Evolutionary conservation across 73 alveolate genomes (phyloP).

Genomic region (Paramecium primaurelia): DNA sequence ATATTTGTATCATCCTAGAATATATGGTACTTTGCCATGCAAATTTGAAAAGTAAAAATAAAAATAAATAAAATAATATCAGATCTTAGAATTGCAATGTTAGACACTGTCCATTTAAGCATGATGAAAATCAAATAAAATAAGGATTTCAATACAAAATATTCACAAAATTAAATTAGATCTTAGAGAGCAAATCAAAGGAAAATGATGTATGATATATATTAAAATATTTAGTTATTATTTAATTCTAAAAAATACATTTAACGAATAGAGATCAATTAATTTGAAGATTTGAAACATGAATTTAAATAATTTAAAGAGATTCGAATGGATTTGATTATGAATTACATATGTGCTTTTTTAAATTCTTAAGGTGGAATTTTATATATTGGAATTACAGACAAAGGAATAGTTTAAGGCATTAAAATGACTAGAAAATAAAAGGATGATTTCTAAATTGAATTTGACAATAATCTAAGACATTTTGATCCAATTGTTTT

Average conservation of each 20-base stretch:
- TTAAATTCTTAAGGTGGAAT: conserved; percentile 61
- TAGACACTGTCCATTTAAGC: not conserved
- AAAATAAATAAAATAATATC: not conserved
- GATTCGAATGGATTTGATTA: conserved; percentile 32
- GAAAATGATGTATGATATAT: conserved; percentile 11
- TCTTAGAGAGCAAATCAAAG: conserved; percentile 34
- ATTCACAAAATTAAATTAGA: not conserved
- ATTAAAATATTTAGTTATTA: not conserved
- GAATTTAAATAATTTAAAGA: conserved; percentile 49
- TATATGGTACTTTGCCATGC: conserved; percentile 49
- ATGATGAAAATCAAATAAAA: not conserved
- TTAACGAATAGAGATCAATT: conserved; percentile 43
- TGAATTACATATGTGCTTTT: conserved; percentile 57
- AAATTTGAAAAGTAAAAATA: not conserved
- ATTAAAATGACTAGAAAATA: conserved; percentile 33
- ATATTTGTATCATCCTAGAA: conserved; percentile 56
- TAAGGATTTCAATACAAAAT: not conserved
- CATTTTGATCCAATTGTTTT: conserved; percentile 50
- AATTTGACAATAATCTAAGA: not conserved
- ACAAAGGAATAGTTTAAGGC: conserved; percentile 51
- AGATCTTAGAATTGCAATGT: conserved; percentile 27
- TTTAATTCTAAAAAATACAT: conserved; percentile 27
- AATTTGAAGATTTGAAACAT: conserved; percentile 50
- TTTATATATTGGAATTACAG: conserved; percentile 58
- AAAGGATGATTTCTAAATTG: conserved; percentile 45